These are phyloP conservation scores for Mortierella sp. DNA, from an alignment of 371 early-diverging fungal species.

Conservation along the genomic window DNA sequence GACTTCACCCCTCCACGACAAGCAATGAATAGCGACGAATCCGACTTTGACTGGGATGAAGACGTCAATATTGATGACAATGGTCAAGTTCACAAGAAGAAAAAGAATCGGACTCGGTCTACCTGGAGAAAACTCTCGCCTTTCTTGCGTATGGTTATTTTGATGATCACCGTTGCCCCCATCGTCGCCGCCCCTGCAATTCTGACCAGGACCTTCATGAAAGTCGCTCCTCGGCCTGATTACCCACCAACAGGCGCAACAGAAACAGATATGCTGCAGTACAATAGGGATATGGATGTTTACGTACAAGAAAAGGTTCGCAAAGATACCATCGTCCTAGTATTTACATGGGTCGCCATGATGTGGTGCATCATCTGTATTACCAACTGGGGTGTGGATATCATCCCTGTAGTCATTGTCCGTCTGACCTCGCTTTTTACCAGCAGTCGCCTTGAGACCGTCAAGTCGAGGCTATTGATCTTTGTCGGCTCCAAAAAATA, in stretches of 20 bases:
- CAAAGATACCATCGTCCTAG: constrained; percentile 39
- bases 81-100: constrained; percentile 28
- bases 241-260: constrained; percentile 5
- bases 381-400: constrained; percentile 56
- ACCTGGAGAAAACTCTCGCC: constrained; percentile 51
- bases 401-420: constrained; percentile 48
- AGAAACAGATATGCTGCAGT: constrained; percentile 1
- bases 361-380: constrained; percentile 54
- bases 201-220: constrained; percentile 32
- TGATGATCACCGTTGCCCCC: constrained; percentile 42
- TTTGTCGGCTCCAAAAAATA: constrained; percentile 54
- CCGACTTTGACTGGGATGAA: constrained; percentile 57
- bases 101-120: constrained; percentile 18
- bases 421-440: constrained; percentile 43
- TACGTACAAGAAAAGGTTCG: constrained; percentile 17
- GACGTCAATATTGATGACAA: constrained; percentile 51
- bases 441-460: constrained; percentile 28
- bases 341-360: constrained; percentile 46
- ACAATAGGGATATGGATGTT: not conserved
- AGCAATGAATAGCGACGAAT: constrained; percentile 54
- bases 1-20: constrained; percentile 53
- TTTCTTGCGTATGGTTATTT: constrained; percentile 47
- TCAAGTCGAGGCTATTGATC: constrained; percentile 43
- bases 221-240: constrained; percentile 1
- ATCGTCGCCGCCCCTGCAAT: constrained; percentile 50